Evolutionary conservation across 1,284 basidiomycete species (phyloP), one percentile per base, ranked within the genome.

Genomic region (Gymnopus androsaceus): DNA sequence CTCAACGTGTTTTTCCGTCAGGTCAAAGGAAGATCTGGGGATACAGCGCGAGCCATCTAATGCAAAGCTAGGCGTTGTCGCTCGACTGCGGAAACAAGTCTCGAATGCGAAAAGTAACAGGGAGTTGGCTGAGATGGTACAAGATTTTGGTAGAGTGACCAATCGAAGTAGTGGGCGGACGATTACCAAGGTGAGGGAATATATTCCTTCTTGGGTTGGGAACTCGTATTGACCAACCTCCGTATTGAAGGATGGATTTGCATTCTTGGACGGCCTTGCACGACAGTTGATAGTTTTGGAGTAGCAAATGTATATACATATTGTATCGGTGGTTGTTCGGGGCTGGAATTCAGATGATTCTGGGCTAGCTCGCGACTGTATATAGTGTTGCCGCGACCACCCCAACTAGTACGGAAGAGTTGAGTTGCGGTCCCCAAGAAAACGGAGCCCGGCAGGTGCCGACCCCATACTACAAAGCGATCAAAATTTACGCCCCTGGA

Each of bases 121-220:
- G 66, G 73, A 74, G 45, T 75, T 90, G 38, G 88, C 82, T 44
- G 67, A 64, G 61, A 79, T 90, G 77, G 79, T 89, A 8, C 75
- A 78, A 12, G 86, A 88, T 50, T 90, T 90, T 69, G 82, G 81
- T 28, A 73, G 76, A 52, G 79, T 86, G 51, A 88, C 84, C 30
- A 83, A 87, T 65, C 77, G 78, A 66, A 84, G 80, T 62, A 82
- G 75, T 53, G 82, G 85, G 34, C 75, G 85, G 60, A 88, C 83
- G 49, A 74, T 90, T 48, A 90, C 86, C 25, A 90, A 89, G 74
- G 79, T 77, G 57, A 36, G 65, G 36, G 15, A 31, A 17, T 28
- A 23, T 14, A 19, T 17, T 31, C 27, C 31, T 46, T 17, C 5
- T 17, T 55, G 21, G 37, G 14, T n/a, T 31, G n/a, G 45, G 14